Conservation (phyloP, 352 stramenopile genomes). For the Aphanomyces stellatus region DNA sequence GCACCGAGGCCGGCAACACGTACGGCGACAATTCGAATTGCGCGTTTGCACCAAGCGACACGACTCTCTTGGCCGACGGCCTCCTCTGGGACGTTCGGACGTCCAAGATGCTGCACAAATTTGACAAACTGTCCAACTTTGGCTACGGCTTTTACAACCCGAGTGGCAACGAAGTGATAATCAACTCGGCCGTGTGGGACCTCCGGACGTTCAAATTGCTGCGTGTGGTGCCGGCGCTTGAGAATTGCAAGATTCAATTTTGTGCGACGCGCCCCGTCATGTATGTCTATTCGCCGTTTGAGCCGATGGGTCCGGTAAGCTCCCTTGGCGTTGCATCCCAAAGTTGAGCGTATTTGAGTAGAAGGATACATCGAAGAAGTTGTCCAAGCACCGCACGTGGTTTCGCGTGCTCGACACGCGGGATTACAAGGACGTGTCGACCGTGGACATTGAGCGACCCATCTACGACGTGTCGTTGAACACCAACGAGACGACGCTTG, state of each 20-base stretch:
- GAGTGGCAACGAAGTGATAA: conserved; percentile 81
- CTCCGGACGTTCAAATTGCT: conserved; percentile 76
- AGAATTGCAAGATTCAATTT: conserved; percentile 77
- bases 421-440: conserved; percentile 81
- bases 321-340: neutral
- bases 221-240: conserved; percentile 77
- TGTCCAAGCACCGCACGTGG: conserved; percentile 64
- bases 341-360: neutral
- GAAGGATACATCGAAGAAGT: conserved; percentile 33
- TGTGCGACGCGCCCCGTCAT: conserved; percentile 55
- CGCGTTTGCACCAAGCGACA: conserved; percentile 61
- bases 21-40: conserved; percentile 75
- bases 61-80: conserved; percentile 65
- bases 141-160: conserved; percentile 80
- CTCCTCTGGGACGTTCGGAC: conserved; percentile 75
- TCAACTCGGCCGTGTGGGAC: conserved; percentile 87
- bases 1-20: conserved; percentile 47
- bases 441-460: conserved; percentile 65
- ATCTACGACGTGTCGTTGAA: conserved; percentile 69
- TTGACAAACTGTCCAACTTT: conserved; percentile 83
- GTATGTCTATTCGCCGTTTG: conserved; percentile 72
- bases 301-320: neutral
- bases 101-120: conserved; percentile 74
- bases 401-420: conserved; percentile 73
- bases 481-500: conserved; percentile 50